Conservation (phyloP, 1,139 yeast genomes). For the Sugiyamaella sp. region DNA sequence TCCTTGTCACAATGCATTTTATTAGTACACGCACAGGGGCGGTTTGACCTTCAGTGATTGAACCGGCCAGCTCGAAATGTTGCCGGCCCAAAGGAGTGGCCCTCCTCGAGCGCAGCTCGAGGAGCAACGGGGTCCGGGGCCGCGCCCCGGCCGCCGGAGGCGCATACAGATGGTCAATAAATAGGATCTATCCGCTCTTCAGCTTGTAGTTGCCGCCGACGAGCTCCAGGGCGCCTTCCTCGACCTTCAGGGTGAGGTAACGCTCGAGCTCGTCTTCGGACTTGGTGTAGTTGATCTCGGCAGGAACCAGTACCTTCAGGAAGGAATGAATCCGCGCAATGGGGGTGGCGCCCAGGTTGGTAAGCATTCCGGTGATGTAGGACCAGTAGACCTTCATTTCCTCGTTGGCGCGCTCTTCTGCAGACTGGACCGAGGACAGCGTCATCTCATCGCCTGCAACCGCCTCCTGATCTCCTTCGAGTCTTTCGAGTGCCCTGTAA, state of each 20-base stretch:
- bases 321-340: constrained; percentile 55
- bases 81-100: too few relatives aligned
- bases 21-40: too few relatives aligned
- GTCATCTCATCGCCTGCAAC: constrained; percentile 21
- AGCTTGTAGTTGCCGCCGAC: constrained; percentile 40
- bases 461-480: constrained; percentile 23
- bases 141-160: neutral
- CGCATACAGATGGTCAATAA: neutral
- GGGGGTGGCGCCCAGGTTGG: constrained; percentile 56
- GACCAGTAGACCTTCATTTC: constrained; percentile 51
- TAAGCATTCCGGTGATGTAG: constrained; percentile 57
- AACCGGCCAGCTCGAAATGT: too few relatives aligned
- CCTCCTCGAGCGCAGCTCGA: too few relatives aligned
- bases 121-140: neutral
- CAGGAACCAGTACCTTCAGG: constrained; percentile 56
- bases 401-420: constrained; percentile 41
- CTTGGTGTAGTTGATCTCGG: constrained; percentile 50
- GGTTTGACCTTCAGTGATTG: too few relatives aligned
- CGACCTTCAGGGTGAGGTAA: constrained; percentile 48
- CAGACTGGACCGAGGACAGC: constrained; percentile 34
- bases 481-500: constrained; percentile 34
- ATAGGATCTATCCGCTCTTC: constrained; percentile 16
- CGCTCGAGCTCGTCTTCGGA: constrained; percentile 48
- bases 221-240: constrained; percentile 47
- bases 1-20: too few relatives aligned